Percentiles rank a stretch among this genome's conserved stretches.
Conservation (phyloP, 768 basidiomycete species). For the Boletales sp. region DNA sequence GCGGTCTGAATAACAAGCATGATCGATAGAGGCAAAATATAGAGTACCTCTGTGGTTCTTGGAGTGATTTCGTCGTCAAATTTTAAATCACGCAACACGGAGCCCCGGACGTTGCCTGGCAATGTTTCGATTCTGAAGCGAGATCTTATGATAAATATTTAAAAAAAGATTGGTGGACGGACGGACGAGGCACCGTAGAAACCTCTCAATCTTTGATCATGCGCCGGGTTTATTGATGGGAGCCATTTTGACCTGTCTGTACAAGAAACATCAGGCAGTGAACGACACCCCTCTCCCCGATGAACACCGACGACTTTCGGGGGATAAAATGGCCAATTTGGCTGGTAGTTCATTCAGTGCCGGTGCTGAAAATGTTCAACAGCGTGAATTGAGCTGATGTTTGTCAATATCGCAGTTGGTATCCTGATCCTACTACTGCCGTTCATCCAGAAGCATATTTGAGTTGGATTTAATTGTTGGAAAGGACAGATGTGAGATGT, state of each 20-base stretch:
- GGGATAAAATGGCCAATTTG: constrained; percentile 53
- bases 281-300: constrained; percentile 18
- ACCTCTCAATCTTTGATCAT: too few relatives aligned
- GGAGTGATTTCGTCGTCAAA: too few relatives aligned
- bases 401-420: constrained; percentile 40
- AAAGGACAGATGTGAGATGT: constrained; percentile 20
- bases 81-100: too few relatives aligned
- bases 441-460: constrained; percentile 50
- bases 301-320: constrained; percentile 43
- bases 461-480: constrained; percentile 53
- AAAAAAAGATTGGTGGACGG: too few relatives aligned
- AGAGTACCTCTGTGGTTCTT: too few relatives aligned
- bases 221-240: not conserved
- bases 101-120: too few relatives aligned
- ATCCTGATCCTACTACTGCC: constrained; percentile 51
- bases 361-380: constrained; percentile 47
- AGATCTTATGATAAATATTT: too few relatives aligned
- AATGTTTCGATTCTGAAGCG: too few relatives aligned
- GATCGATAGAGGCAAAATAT: too few relatives aligned
- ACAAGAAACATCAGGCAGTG: not conserved
- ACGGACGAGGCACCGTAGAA: too few relatives aligned
- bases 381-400: not conserved
- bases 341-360: constrained; percentile 58
- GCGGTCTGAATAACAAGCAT: too few relatives aligned
- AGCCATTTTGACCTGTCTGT: not conserved